Base-by-base conservation (phyloP, 768 basidiomycete genomes). In the Coprinellus aureogranulatus region DNA sequence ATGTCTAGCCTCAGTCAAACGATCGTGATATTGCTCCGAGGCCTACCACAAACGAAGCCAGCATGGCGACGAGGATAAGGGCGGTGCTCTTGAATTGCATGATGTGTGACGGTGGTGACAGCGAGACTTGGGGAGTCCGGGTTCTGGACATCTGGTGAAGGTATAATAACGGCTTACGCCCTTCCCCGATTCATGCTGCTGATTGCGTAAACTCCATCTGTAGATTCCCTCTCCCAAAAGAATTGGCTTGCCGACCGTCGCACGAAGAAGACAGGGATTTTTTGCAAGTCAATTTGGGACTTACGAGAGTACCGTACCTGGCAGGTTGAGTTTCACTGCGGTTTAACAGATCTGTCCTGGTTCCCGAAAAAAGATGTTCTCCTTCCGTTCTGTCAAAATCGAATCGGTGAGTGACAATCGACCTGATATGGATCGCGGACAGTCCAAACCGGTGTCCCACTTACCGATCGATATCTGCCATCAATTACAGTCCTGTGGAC, bases 61-160 rank as follows among this genome's bases (percentile, higher is more conserved):
- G 45, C 20, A 46, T 22, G 20, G 20, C 22, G 14, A 23, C 45
- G 45, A 25, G 14, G 45, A 46, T 12, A 25, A 26, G 22, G 45
- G 25, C 20, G 45, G 45, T 46, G 11, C 14, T 14, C 45, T 46
- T 46, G 45, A 46, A 22, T 25, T 46, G 45, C 45, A 46, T 46
- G 45, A 20, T 46, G 45, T 46, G 34, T 25, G 45, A 12, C 20
- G 45, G 26, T 22, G 45, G 26, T 22, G 22, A 12, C 25, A 14
- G 20, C 14, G 22, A 12, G 22, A 23, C 45, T 46, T 22, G 45
- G 4, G 45, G 45, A 25, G 20, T 46, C 5, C 22, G 12, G 9
- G n/a, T 14, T 62, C 70, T 23, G n/a, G n/a, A n/a, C n/a, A n/a
- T n/a, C n/a, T 34, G 14, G 14, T 14, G 34, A 34, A 34, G 34